phyloP scores from a whole-genome alignment of 2,329 filamentous ascomycete species.

The Talaromyces piceae region DNA sequence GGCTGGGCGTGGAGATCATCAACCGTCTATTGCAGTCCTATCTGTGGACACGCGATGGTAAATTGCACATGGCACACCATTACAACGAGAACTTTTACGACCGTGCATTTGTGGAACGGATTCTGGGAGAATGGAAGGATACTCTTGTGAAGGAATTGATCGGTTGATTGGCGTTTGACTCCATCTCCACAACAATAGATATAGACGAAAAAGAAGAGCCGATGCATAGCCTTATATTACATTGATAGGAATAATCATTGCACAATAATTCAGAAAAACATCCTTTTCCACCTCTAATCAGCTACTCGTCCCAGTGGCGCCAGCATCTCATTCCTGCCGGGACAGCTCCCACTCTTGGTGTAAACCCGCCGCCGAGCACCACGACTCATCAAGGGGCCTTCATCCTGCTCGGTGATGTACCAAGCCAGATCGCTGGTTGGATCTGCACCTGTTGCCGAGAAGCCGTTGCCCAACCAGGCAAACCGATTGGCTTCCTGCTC shows the following conservation, averaged over 20 bases:
- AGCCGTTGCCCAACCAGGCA: background rate
- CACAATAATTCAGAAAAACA: too few relatives aligned
- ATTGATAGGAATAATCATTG: too few relatives aligned
- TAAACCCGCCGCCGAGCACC: background rate
- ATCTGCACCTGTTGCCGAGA: background rate
- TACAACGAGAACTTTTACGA: constrained; percentile 8
- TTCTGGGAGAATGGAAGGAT: constrained; percentile 2
- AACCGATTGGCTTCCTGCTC: background rate
- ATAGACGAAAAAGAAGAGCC: too few relatives aligned
- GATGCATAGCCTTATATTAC: background rate
- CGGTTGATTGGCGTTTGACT: background rate
- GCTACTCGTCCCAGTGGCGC: background rate
- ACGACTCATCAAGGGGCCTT: background rate
- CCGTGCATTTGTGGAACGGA: background rate
- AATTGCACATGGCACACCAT: background rate
- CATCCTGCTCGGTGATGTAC: background rate
- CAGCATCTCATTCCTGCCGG: background rate
- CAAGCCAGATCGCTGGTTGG: background rate
- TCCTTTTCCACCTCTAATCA: too few relatives aligned
- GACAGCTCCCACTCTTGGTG: background rate
- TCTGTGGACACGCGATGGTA: constrained; percentile 2
- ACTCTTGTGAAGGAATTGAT: constrained; percentile 17
- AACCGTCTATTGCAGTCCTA: background rate
- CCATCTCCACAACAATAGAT: background rate
- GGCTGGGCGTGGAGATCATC: constrained; percentile 1